phyloP scores from a whole-genome alignment of 768 basidiomycete species.

The Auriscalpium vulgare region DNA sequence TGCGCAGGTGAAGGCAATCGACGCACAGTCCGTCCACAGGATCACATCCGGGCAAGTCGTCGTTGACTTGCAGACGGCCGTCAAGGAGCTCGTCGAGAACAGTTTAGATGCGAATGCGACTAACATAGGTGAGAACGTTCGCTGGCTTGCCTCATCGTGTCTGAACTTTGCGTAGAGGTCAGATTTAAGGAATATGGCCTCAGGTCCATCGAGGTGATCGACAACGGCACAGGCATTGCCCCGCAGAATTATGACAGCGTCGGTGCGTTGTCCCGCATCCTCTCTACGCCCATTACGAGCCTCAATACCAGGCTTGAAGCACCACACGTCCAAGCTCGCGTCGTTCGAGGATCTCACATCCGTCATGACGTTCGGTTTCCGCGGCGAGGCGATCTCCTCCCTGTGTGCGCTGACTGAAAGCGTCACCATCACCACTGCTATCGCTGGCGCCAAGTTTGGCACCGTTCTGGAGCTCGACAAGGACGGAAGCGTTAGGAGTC shows the following conservation, averaged over 20 bases:
- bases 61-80: constrained; percentile 84
- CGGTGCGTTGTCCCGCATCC: constrained; percentile 38
- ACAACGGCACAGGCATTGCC: constrained; percentile 86
- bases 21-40: constrained; percentile 69
- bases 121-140: constrained; percentile 53
- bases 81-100: constrained; percentile 97
- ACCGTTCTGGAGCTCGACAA: constrained; percentile 66
- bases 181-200: constrained; percentile 85
- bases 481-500: constrained; percentile 50
- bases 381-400: constrained; percentile 93
- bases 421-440: constrained; percentile 69
- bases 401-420: constrained; percentile 76
- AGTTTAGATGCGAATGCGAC: constrained; percentile 90
- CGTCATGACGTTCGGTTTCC: constrained; percentile 84
- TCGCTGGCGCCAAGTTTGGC: constrained; percentile 71
- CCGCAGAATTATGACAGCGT: constrained; percentile 69
- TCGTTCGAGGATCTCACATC: constrained; percentile 65
- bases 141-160: neutral
- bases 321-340: constrained; percentile 87
- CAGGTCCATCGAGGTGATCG: constrained; percentile 76
- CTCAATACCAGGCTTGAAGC: constrained; percentile 61
- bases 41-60: constrained; percentile 96
- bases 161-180: constrained; percentile 49
- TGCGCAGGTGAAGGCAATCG: constrained; percentile 46
- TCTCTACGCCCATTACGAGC: neutral